Evolutionary conservation across 202 grass and related monocot genomes (phyloP).

Genomic region (Hordeum pubiflorum): DNA sequence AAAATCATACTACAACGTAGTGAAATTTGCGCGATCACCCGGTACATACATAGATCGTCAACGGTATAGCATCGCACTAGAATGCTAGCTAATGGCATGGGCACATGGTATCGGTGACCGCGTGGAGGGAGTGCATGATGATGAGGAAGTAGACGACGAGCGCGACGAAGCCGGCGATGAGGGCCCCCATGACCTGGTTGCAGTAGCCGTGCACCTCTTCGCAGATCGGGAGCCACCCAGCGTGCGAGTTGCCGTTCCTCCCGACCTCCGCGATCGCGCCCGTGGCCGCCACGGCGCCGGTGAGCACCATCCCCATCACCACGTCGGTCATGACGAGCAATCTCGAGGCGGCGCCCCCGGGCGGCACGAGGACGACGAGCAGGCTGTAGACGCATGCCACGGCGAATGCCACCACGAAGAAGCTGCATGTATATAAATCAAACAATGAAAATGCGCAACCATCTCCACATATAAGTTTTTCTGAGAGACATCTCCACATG

Average conservation of each 20-base stretch:
- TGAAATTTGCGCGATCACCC: background rate
- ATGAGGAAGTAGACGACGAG: constrained; percentile 40
- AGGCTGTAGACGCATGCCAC: constrained; percentile 53
- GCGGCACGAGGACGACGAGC: constrained; percentile 36
- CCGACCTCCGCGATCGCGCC: constrained; percentile 60
- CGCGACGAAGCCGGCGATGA: constrained; percentile 57
- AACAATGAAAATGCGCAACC: background rate
- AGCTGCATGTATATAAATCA: background rate
- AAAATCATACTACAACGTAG: background rate
- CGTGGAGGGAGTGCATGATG: constrained; percentile 59
- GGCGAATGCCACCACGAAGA: constrained; percentile 67
- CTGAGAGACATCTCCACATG: no score
- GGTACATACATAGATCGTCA: background rate
- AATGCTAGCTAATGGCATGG: constrained; percentile 25
- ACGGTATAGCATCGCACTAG: background rate
- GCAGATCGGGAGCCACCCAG: constrained; percentile 87
- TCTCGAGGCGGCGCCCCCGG: constrained; percentile 41
- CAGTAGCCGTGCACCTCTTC: constrained; percentile 61
- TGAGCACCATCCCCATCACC: constrained; percentile 65
- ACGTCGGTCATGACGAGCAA: constrained; percentile 52
- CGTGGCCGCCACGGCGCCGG: constrained; percentile 52
- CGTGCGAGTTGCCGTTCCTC: constrained; percentile 69
- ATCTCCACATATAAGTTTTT: background rate
- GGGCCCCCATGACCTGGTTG: constrained; percentile 56
- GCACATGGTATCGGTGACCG: constrained; percentile 22